phyloP scores from a whole-genome alignment of 2,329 filamentous ascomycete genomes.

The Huntiella abstrusa region DNA sequence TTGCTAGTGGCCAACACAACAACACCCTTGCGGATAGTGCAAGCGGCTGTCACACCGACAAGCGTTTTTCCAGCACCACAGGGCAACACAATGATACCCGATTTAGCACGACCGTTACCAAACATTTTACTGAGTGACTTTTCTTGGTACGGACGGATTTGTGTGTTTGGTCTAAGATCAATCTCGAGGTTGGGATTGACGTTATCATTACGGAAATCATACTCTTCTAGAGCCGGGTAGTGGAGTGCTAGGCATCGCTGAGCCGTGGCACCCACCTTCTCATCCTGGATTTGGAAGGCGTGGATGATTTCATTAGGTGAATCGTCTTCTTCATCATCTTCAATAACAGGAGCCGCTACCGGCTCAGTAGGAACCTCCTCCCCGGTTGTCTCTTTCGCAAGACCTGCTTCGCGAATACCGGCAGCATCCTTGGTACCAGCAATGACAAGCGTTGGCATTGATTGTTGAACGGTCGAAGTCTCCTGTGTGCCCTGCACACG shows the following conservation, averaged over 20 bases:
- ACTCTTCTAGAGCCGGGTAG: slow-evolving; percentile 83
- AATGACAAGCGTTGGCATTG: slow-evolving; percentile 75
- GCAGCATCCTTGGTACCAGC: slow-evolving; percentile 87
- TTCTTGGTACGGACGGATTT: slow-evolving; percentile 90
- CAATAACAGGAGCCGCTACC: slow-evolving; percentile 7
- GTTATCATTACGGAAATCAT: slow-evolving; percentile 86
- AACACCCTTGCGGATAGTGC: slow-evolving; percentile 90
- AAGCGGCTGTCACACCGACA: slow-evolving; percentile 94
- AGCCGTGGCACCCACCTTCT: slow-evolving; percentile 68
- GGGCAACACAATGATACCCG: slow-evolving; percentile 89
- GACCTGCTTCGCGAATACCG: slow-evolving; percentile 49
- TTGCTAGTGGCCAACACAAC: slow-evolving; percentile 92
- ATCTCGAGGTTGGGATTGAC: slow-evolving; percentile 85
- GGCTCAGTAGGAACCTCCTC: neutral
- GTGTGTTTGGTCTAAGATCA: slow-evolving; percentile 70
- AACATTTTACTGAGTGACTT: slow-evolving; percentile 99
- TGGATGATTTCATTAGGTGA: slow-evolving; percentile 78
- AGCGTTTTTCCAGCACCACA: slow-evolving; percentile 95
- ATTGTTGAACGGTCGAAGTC: slow-evolving; percentile 64
- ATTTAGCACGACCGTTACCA: slow-evolving; percentile 90
- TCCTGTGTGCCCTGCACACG: slow-evolving; percentile 54
- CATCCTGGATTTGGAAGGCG: slow-evolving; percentile 75
- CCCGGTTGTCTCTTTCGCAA: slow-evolving; percentile 5
- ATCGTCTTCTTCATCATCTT: slow-evolving; percentile 74
- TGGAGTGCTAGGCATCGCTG: slow-evolving; percentile 76